Evolutionary conservation across 208 protist species (phyloP).

Genomic region (Leishmania amazonensis): DNA sequence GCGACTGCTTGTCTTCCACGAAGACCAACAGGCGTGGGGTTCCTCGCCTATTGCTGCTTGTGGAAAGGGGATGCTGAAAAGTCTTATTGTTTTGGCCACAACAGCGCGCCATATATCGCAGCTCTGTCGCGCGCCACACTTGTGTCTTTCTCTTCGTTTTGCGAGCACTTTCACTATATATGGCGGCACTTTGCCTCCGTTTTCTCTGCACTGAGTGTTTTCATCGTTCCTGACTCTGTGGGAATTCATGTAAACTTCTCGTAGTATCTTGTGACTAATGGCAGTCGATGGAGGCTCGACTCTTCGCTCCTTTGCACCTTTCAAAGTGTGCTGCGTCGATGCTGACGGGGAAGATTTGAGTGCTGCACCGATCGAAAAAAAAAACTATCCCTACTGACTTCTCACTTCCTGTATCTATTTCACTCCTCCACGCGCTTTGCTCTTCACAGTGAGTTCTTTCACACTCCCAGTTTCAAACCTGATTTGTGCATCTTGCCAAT

Average conservation of each 20-base stretch:
- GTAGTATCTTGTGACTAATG: not conserved
- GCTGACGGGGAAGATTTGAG: not conserved
- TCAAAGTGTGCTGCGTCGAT: conserved; percentile 1
- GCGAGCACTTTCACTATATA: not conserved
- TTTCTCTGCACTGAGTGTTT: not conserved
- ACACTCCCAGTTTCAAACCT: not conserved
- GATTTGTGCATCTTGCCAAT: not conserved
- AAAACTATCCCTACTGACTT: not conserved
- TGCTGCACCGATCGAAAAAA: not conserved
- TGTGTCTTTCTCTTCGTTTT: not conserved
- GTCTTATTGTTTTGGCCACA: not conserved
- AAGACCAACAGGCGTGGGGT: not conserved
- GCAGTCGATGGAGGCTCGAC: not conserved
- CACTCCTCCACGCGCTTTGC: conserved; percentile 3
- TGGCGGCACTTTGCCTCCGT: not conserved
- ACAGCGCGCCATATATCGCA: not conserved
- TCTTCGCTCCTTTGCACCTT: not conserved
- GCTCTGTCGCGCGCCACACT: not conserved
- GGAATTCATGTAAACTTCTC: not conserved
- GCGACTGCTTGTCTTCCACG: not conserved
- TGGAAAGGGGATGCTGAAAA: not conserved
- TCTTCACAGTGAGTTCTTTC: not conserved
- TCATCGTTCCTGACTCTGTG: conserved; percentile 1
- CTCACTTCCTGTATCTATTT: not conserved
- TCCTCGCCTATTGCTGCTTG: not conserved